These are phyloP conservation scores for Hyaloperonospora arabidopsidis DNA, from an alignment of 352 stramenopile species.

Conservation along the genomic window DNA sequence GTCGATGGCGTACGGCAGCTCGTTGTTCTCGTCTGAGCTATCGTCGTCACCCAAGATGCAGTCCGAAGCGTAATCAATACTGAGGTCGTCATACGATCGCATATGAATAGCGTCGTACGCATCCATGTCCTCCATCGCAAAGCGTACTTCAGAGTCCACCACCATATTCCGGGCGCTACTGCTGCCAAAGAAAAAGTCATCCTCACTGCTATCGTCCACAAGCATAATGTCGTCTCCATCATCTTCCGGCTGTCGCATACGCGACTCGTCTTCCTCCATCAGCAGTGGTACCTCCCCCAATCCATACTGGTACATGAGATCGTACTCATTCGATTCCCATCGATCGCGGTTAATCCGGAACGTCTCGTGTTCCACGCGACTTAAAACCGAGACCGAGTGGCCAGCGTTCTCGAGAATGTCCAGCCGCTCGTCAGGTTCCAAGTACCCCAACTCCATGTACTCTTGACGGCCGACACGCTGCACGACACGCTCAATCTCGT, in stretches of 20 bases:
- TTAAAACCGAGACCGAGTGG: conserved; percentile 56
- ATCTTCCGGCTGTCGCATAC: conserved; percentile 41
- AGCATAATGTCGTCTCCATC: conserved; percentile 42
- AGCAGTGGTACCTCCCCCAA: conserved; percentile 48
- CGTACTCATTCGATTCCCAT: conserved; percentile 82
- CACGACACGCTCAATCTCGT: conserved; percentile 47
- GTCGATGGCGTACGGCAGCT: conserved; percentile 57
- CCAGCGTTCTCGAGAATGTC: conserved; percentile 67
- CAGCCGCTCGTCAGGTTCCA: conserved; percentile 69
- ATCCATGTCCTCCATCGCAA: conserved; percentile 69
- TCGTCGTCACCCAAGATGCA: conserved; percentile 59
- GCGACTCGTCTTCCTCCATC: conserved; percentile 49
- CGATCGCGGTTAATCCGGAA: conserved; percentile 73
- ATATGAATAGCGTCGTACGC: conserved; percentile 50
- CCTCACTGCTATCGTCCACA: conserved; percentile 41
- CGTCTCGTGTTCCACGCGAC: conserved; percentile 54
- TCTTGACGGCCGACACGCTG: conserved; percentile 57
- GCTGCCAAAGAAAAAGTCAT: conserved; percentile 46
- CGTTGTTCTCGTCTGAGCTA: conserved; percentile 42
- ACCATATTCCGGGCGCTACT: conserved; percentile 32
- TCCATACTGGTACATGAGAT: conserved; percentile 75
- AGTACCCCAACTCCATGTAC: conserved; percentile 78
- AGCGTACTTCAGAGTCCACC: conserved; percentile 48
- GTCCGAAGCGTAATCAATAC: conserved; percentile 57
- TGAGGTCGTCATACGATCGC: conserved; percentile 55